phyloP scores from a whole-genome alignment of 2,329 filamentous ascomycete genomes.

The Colletotrichum sp. region DNA sequence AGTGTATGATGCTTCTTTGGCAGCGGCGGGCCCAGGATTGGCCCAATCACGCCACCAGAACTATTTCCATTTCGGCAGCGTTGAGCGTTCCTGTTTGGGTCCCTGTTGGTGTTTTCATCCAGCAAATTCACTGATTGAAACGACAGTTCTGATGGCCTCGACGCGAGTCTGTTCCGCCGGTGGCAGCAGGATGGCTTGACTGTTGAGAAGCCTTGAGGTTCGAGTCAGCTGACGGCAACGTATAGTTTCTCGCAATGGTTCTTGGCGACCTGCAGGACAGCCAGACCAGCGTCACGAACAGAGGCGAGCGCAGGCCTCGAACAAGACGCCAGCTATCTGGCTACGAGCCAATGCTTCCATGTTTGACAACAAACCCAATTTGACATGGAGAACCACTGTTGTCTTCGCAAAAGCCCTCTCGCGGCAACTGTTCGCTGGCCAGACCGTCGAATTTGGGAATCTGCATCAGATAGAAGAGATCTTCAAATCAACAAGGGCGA shows the following conservation, averaged over 20 bases:
- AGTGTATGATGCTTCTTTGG: neutral
- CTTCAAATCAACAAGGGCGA: neutral
- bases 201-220: neutral
- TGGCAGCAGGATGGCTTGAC: neutral
- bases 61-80: neutral
- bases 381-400: neutral
- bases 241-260: neutral
- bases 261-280: neutral
- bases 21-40: neutral
- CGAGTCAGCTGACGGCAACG: neutral
- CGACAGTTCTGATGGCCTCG: accelerated
- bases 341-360: too few relatives aligned
- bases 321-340: too few relatives aligned
- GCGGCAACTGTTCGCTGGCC: neutral
- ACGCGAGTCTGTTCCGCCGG: neutral
- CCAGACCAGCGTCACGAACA: neutral
- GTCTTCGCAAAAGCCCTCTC: neutral
- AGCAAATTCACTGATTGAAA: neutral
- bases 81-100: neutral
- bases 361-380: too few relatives aligned
- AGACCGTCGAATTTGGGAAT: neutral
- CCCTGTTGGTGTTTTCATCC: neutral
- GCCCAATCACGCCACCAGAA: neutral
- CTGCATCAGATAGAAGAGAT: neutral
- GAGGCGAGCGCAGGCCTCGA: too few relatives aligned